A percentile compares a stretch with the other conserved stretches of the same genome.
Conservation (phyloP, 148 eudicot genomes). For the Dianthus caryophyllus region DNA sequence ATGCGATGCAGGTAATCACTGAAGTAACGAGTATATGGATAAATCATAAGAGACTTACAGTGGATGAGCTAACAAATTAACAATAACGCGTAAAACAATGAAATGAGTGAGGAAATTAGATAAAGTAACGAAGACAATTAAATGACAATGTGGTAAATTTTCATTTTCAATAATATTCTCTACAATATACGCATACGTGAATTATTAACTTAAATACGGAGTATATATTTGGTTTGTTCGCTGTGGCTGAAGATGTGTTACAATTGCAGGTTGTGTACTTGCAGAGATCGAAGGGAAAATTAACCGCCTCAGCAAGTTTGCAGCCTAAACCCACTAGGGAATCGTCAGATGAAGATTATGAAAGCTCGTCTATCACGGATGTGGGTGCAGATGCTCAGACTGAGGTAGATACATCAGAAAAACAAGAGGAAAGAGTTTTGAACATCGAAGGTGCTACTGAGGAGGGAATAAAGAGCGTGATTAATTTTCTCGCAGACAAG, state of each 20-base stretch:
- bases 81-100: no score
- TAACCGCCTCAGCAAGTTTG: slow-evolving; percentile 34
- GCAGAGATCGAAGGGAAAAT: slow-evolving; percentile 47
- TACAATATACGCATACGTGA: no score
- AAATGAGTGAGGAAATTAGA: no score
- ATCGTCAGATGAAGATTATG: slow-evolving; percentile 43
- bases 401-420: slow-evolving; percentile 53
- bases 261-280: slow-evolving; percentile 66
- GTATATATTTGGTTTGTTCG: background rate
- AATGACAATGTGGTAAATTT: no score
- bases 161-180: no score
- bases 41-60: background rate
- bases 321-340: slow-evolving; percentile 53
- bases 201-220: no score
- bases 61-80: no score
- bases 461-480: slow-evolving; percentile 80
- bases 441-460: slow-evolving; percentile 79
- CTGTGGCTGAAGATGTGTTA: slow-evolving; percentile 12
- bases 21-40: background rate
- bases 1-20: slow-evolving; percentile 62
- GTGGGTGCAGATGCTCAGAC: slow-evolving; percentile 51
- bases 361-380: slow-evolving; percentile 45
- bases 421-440: slow-evolving; percentile 54
- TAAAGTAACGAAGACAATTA: no score
- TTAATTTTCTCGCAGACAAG: slow-evolving; percentile 86